A percentile compares a stretch with the other conserved stretches of the same genome.
These are phyloP conservation scores for Lactarius vividus DNA, from an alignment of 768 basidiomycete species.

Conservation along the genomic window DNA sequence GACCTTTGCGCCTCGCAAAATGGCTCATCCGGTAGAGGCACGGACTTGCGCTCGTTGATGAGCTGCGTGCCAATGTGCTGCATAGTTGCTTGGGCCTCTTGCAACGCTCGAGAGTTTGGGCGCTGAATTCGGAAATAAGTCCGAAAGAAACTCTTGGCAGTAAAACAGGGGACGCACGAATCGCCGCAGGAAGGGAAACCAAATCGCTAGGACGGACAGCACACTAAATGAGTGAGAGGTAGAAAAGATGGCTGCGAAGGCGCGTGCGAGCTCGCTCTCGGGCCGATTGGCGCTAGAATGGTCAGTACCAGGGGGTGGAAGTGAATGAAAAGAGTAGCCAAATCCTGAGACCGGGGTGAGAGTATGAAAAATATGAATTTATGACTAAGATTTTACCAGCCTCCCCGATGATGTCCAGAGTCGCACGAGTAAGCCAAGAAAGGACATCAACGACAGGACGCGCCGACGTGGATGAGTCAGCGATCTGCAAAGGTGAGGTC, in stretches of 20 bases:
- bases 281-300: slow-evolving; percentile 34
- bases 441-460: slow-evolving; percentile 51
- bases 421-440: slow-evolving; percentile 62
- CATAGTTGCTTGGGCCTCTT: slow-evolving; percentile 20
- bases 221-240: slow-evolving; percentile 52
- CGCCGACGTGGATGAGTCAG: slow-evolving; percentile 19
- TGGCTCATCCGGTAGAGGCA: neutral
- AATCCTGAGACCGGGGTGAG: slow-evolving; percentile 44
- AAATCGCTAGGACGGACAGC: slow-evolving; percentile 51
- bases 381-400: slow-evolving; percentile 43
- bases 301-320: slow-evolving; percentile 40
- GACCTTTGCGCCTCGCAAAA: slow-evolving; percentile 1
- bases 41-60: slow-evolving; percentile 21
- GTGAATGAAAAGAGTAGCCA: slow-evolving; percentile 51
- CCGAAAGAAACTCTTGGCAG: slow-evolving; percentile 40
- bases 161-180: slow-evolving; percentile 43
- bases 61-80: slow-evolving; percentile 26
- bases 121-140: slow-evolving; percentile 10
- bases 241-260: slow-evolving; percentile 53
- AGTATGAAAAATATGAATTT: neutral
- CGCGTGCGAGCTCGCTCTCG: slow-evolving; percentile 52
- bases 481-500: slow-evolving; percentile 15
- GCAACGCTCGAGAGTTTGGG: slow-evolving; percentile 11
- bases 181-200: slow-evolving; percentile 54
- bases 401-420: slow-evolving; percentile 75